These are phyloP conservation scores for Flaveria floridana DNA, from an alignment of 140 eudicot genomes.

Conservation along the genomic window DNA sequence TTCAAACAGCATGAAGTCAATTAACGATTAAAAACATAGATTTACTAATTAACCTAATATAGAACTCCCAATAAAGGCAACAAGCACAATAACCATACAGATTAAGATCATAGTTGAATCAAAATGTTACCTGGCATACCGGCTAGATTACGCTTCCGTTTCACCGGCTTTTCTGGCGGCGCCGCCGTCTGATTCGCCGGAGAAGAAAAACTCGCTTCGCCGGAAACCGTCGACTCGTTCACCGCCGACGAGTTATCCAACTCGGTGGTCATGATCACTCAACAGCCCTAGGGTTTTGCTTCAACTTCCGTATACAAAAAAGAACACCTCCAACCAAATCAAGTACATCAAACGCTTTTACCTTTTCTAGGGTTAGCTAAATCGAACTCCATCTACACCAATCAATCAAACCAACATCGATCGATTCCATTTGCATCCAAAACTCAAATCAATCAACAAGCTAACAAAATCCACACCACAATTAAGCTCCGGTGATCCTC, in stretches of 20 bases:
- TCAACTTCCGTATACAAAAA: slow-evolving; percentile 6
- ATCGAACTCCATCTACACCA: neutral
- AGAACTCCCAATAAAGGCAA: slow-evolving; percentile 1
- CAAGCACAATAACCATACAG: slow-evolving; percentile 7
- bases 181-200: slow-evolving; percentile 53
- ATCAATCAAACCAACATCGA: slow-evolving; percentile 45
- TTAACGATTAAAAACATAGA: neutral
- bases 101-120: slow-evolving; percentile 7
- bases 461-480: slow-evolving; percentile 27
- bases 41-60: slow-evolving; percentile 15
- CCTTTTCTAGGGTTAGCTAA: slow-evolving; percentile 39
- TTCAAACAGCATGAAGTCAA: slow-evolving; percentile 10
- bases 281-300: slow-evolving; percentile 12
- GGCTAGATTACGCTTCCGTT: slow-evolving; percentile 86
- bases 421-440: slow-evolving; percentile 26
- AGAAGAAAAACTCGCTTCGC: slow-evolving; percentile 67
- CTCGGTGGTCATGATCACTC: slow-evolving; percentile 48
- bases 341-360: slow-evolving; percentile 32
- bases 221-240: slow-evolving; percentile 62
- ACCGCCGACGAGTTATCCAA: slow-evolving; percentile 53
- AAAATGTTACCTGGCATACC: slow-evolving; percentile 87
- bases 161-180: slow-evolving; percentile 38
- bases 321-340: slow-evolving; percentile 35
- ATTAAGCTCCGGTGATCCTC: slow-evolving; percentile 30
- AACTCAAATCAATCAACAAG: slow-evolving; percentile 35